Base-by-base conservation (phyloP, 2,329 filamentous ascomycete genomes). In the Colletotrichum echinochloae region DNA sequence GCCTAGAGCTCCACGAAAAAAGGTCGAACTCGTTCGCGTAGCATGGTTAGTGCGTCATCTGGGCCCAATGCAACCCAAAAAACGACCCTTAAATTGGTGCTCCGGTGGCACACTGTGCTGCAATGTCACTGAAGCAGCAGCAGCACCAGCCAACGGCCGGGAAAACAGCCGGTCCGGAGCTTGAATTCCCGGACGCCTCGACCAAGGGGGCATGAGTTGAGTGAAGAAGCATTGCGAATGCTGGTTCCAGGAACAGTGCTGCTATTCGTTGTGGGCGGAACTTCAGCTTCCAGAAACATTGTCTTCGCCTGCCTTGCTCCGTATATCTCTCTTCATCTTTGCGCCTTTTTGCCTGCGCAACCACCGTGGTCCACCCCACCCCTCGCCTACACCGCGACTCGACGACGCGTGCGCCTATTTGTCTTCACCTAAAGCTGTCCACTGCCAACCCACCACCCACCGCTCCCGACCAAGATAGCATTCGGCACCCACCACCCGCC, bases 81-180 rank as follows among this genome's bases (percentile, higher is more conserved):
- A 60, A 49, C 52, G 41, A 64, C 55, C 65, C 69, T 49, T 65
- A 60, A 61, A 70, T 70, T 39, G 60, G 39, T 44, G 35, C 14
- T 65, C 60, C 30, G 35, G 28, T 54, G 66, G 60, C 63, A 55
- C 52, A 66, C 60, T 71, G 71, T 69, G 57, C 64, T 57, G 23
- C 44, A 33, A 30, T 39, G 11, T 56, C 35, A 49, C 69, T 46
- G 60, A 18, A 44, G 7, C 41, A n/a, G n/a, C n/a, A n/a, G n/a
- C 57, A 41, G 33, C 33, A 14, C 7, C 16, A 37, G 6, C 60
- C 35, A 33, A 49, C 23, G 9, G 44, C 60, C 63, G 65, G 71
- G 71, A 72, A 64, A 73, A 73, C 52, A 71, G 51, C 56, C 71
- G 69, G 71, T 65, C 71, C 69, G 71, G 51, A 39, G 46, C 52